Conservation (phyloP, 2,329 filamentous ascomycete species). For the Dendrostoma leiphaemia region DNA sequence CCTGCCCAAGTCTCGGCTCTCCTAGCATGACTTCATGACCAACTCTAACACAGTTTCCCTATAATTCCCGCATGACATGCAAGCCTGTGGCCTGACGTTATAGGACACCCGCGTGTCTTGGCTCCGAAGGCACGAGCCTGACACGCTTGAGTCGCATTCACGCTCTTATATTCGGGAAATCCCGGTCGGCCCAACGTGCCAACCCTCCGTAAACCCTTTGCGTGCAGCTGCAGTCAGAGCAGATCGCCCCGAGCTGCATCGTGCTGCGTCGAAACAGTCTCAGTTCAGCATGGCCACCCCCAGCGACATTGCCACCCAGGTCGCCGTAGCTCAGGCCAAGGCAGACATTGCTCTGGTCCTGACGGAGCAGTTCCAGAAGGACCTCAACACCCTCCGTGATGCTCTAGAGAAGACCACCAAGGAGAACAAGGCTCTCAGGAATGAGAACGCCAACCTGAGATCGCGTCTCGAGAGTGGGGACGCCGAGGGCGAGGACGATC, state of each 20-base stretch:
- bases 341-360: conserved; percentile 15
- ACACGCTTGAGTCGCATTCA: background rate
- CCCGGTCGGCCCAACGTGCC: background rate
- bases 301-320: background rate
- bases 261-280: background rate
- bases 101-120: background rate
- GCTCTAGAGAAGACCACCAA: conserved; percentile 12
- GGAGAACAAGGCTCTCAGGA: conserved; percentile 9
- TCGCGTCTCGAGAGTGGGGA: conserved; percentile 1
- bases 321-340: conserved; percentile 12
- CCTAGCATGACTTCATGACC: conserved; percentile 3
- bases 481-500: conserved; percentile 6
- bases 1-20: background rate
- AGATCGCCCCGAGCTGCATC: background rate
- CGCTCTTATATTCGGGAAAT: conserved; percentile 5
- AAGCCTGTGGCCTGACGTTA: conserved; percentile 7
- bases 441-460: conserved; percentile 14
- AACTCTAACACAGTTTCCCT: background rate
- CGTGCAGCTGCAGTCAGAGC: too few species aligned
- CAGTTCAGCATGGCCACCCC: conserved; percentile 1
- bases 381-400: conserved; percentile 16
- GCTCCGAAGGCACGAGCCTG: background rate
- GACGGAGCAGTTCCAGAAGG: conserved; percentile 16
- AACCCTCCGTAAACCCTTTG: too few species aligned
- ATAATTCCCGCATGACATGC: conserved; percentile 4